Base-by-base conservation (phyloP, 768 basidiomycete species). In the Lentinus brumalis region DNA sequence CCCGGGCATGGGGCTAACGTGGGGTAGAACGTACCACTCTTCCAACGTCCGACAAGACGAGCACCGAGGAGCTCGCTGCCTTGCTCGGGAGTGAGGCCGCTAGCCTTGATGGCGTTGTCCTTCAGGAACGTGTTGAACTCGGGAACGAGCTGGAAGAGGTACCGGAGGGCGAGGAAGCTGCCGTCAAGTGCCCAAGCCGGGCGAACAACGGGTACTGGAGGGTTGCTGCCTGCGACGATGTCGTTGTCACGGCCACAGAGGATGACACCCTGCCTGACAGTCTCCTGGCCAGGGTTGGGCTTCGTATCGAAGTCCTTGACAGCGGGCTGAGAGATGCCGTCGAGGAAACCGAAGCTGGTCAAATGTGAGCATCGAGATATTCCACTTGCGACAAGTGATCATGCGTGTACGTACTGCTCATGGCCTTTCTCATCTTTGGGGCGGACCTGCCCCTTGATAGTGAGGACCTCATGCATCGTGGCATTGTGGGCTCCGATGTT, bases 391-490 rank as follows among this genome's bases (percentile, higher is more conserved):
- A 2, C 8, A 31, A 14, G 29, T 9, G 21, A 14, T 30, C 0
- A n/a, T n/a, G 1, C 1, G 53, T 21, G 30, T 9, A 60, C 66
- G 29, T 31, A 67, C 70, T 70, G 71, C 53, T 73, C 72, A 50
- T 73, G 72, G 7, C 71, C 71, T 15, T 65, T 63, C 60, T 70
- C 59, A 4, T 50, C 54, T 3, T 63, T 66, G 5, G 72, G 72
- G 7, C 72, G 68, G 32, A 73, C 67, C 40, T 77, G 67, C 75
- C 58, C 82, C 77, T 41, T 64, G 47, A 65, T 78, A 65, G 56
- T 66, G 67, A 64, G 64, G 11, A 82, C 67, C 62, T 79, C 75
- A 31, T 71, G 69, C 60, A 83, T 74, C 12, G 80, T 68, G 0
- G 56, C 53, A 42, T 80, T 71, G 32, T 80, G 67, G 21, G 75